Base-by-base conservation (phyloP, 1,139 yeast genomes). In the Insectozyma bohioensis region DNA sequence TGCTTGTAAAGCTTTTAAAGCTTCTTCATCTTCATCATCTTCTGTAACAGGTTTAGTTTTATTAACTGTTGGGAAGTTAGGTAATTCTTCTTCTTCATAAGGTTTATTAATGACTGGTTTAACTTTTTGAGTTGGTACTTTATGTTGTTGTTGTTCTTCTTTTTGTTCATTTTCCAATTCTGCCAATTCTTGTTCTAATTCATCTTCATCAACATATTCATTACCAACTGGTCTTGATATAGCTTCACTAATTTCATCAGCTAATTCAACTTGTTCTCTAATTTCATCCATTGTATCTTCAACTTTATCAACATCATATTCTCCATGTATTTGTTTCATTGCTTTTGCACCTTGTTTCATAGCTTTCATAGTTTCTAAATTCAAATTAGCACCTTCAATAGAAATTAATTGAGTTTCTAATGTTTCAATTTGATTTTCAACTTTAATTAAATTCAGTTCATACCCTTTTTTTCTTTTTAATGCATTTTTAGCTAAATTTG, bases 231-330 rank as follows among this genome's bases (percentile, higher is more conserved):
- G 96, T 63, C 96, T 78, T 29, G 96, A 84, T 41, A 92, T 88
- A 28, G 98, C 97, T 40, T 92, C 97, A 33, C 95, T 82, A 37
- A 92, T 88, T 65, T 92, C 98, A 49, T 88, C 96, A 27, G 95
- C 87, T 49, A 87, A 72, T 50, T 90, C 96, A 35, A 92, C 95
- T 62, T 92, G 98, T 56, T 92, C 98, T 50, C 97, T 78, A 43
- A 94, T 87, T 46, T 90, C 96, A 57, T 92, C 98, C 97, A 92
- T 92, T n/a, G 97, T 90, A 50, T 83, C 86, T 58, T 92, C 98
- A 30, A 92, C 97, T 67, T 88, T 90, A 61, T 92, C 98, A 37
- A 92, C 88, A 58, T 90, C 85, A 71, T 92, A 81, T 52, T 90
- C 95, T 43, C 90, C 92, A 58, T 92, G 97, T 52, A 92, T 92